A percentile compares a stretch with the other conserved stretches of the same genome.
phyloP scores from a whole-genome alignment of 2,329 filamentous ascomycete genomes.

The Cercospora sesami region DNA sequence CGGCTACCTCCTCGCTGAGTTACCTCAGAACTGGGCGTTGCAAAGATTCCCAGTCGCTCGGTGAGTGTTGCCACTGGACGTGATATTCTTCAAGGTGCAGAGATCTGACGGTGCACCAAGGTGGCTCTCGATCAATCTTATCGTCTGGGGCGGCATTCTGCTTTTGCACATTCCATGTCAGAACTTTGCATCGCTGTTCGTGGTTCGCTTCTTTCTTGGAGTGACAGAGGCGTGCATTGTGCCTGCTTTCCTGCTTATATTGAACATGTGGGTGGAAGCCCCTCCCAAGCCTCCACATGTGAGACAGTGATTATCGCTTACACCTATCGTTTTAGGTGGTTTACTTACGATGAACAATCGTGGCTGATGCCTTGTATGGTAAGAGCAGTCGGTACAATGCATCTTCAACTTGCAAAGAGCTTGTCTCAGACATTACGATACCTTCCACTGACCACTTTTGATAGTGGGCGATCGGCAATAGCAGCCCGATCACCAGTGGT shows the following conservation, averaged over 20 bases:
- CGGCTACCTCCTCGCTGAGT: conserved; percentile 32
- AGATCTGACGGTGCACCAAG: background rate
- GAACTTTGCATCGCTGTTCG: conserved; percentile 30
- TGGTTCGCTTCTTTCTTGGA: conserved; percentile 36
- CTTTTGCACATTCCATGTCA: conserved; percentile 33
- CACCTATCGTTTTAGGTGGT: conserved; percentile 6
- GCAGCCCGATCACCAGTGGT: conserved; percentile 23
- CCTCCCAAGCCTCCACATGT: no score
- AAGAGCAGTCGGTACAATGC: no score
- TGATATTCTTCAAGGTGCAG: no score
- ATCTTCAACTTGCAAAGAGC: no score
- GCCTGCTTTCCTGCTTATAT: conserved; percentile 19
- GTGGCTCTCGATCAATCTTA: conserved; percentile 24
- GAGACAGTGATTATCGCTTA: no score
- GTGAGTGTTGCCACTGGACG: background rate
- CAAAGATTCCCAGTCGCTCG: conserved; percentile 25
- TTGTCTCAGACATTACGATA: no score
- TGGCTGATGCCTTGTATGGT: no score
- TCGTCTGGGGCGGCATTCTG: conserved; percentile 34
- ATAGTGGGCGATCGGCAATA: conserved; percentile 27
- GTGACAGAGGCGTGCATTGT: conserved; percentile 31
- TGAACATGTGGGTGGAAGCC: conserved; percentile 14
- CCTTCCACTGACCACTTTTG: no score
- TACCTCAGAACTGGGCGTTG: conserved; percentile 32
- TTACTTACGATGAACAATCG: conserved; percentile 9